Evolutionary conservation across 495 filamentous ascomycete species (phyloP), one percentile per base, ranked within the genome.

Genomic region (Pyrenopolyporus hunteri): DNA sequence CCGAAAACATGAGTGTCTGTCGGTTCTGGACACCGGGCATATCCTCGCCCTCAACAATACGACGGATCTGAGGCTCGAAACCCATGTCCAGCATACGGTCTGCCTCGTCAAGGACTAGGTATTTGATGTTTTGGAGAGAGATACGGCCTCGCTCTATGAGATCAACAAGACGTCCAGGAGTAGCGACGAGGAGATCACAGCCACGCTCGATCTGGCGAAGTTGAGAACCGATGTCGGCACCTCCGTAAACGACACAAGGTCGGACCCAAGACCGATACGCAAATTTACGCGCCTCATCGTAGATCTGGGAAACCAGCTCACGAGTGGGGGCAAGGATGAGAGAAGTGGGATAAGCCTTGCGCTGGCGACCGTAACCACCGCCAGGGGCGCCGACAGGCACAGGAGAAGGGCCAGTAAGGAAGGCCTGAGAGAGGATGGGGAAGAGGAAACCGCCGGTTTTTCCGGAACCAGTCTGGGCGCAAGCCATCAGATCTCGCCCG

Each of bases 21-120:
- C 95, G 92, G 66, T 82, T 77, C 55, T 89, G 80, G 59, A 92
- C 90, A 39, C 78, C 76, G 29, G 95, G 94, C 94, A 98, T 97
- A 71, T 98, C 94, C 78, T 97, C 94, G 59, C 90, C 91, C 77
- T 98, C 93, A 19, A 98, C 93, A 67, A 98, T 98, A 64, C 94
- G 89, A 64, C 94, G 93, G 74, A 98, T 97, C 77, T 98, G 94
- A 68, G 94, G 94, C 82, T 98, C 94, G 83, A 98, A 98, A 89
- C 94, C 94, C 94, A 98, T 98, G 81, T 98, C 94, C 83, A 98
- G 80, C 94, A 98, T 98, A 75, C 95, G 95, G 81, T 98, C 94
- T 75, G 94, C 94, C 83, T 98, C 94, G 67, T 98, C 94, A 31
- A 98, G 89, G 63, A 98, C 90, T n/a, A 98, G 82, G 71, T 97